Evolutionary conservation across 2,329 filamentous ascomycete species (phyloP).

Genomic region (Xylariaceae sp.): DNA sequence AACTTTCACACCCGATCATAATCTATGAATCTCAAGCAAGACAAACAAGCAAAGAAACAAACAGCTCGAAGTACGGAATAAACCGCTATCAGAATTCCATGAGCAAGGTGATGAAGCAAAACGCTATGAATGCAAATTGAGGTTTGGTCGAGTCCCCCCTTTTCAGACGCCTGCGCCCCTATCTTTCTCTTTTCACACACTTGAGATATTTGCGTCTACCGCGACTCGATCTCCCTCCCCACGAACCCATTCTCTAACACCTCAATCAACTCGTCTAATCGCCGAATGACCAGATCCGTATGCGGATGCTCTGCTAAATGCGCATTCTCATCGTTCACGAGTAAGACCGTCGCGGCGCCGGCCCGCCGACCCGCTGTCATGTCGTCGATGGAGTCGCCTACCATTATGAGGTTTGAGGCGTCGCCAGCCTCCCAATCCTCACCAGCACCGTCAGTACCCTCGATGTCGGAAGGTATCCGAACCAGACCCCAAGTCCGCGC

Average conservation of each 20-base stretch:
- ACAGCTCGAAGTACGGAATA: too few relatives aligned
- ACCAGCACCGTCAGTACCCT: too few relatives aligned
- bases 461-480: background rate
- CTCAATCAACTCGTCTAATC: conserved; percentile 69
- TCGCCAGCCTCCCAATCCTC: conserved; percentile 40
- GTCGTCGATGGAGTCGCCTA: conserved; percentile 82
- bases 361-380: conserved; percentile 81
- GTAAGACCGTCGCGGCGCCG: conserved; percentile 83
- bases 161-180: too few relatives aligned
- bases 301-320: conserved; percentile 65
- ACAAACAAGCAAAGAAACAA: too few relatives aligned
- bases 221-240: conserved; percentile 37
- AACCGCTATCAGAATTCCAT: too few relatives aligned
- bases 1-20: background rate
- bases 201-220: too few relatives aligned
- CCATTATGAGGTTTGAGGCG: conserved; percentile 54
- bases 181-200: too few relatives aligned
- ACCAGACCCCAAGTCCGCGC: conserved; percentile 68
- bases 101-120: too few relatives aligned
- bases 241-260: conserved; percentile 72
- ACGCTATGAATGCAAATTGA: too few relatives aligned
- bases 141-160: too few relatives aligned
- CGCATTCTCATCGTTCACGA: conserved; percentile 76
- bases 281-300: conserved; percentile 68
- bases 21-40: background rate